Percentiles rank a stretch among this genome's conserved stretches.
These are phyloP conservation scores for Hymenoscyphus salicellus DNA, from an alignment of 2,329 filamentous ascomycete genomes.

Conservation along the genomic window DNA sequence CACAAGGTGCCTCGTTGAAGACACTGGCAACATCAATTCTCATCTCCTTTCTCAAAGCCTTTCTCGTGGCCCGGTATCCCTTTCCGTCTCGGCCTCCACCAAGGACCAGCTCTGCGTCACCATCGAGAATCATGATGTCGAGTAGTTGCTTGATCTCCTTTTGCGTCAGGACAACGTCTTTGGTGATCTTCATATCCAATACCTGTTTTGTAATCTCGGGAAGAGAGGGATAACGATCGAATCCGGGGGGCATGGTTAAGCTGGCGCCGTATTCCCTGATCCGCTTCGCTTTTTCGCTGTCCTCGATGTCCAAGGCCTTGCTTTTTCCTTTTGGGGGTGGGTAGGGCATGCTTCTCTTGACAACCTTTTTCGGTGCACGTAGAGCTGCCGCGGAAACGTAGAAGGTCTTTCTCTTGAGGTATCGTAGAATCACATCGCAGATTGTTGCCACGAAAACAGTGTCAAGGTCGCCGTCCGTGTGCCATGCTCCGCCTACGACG, in stretches of 20 bases:
- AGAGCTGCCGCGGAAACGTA: constrained; percentile 35
- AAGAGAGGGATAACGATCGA: constrained; percentile 76
- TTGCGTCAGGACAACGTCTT: constrained; percentile 55
- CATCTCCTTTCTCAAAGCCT: constrained; percentile 35
- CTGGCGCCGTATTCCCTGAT: constrained; percentile 22
- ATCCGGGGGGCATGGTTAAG: constrained; percentile 59
- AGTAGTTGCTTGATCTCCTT: constrained; percentile 81
- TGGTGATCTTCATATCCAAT: constrained; percentile 56
- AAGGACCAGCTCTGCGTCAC: constrained; percentile 66
- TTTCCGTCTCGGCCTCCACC: constrained; percentile 22
- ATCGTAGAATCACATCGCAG: constrained; percentile 68
- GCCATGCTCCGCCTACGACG: constrained; percentile 92
- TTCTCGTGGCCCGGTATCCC: constrained; percentile 37
- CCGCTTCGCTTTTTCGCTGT: constrained; percentile 22
- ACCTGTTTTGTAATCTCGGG: constrained; percentile 67
- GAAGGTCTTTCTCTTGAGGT: constrained; percentile 50
- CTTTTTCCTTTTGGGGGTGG: constrained; percentile 37
- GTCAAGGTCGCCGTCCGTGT: constrained; percentile 86
- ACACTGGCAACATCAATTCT: constrained; percentile 43
- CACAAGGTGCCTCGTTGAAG: constrained; percentile 83
- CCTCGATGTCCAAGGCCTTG: constrained; percentile 13
- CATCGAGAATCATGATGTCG: constrained; percentile 85
- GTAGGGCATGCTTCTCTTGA: constrained; percentile 44
- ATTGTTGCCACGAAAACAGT: constrained; percentile 80
- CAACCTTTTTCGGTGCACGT: constrained; percentile 51